Evolutionary conservation across 345 rosid genomes (phyloP).

Genomic region (Ricinus communis): DNA sequence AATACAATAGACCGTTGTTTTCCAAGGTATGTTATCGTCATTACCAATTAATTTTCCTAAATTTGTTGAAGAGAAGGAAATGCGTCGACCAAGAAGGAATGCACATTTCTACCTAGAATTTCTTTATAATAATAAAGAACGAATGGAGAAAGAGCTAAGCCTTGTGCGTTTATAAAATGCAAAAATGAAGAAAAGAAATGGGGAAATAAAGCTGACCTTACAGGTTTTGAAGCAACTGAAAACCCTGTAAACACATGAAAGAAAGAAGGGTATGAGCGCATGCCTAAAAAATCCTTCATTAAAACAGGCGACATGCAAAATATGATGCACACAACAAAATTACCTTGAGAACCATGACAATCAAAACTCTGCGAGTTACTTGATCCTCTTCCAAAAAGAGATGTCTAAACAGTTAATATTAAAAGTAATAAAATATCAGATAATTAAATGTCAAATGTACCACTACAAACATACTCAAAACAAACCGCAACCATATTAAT

Average conservation of each 20-base stretch:
- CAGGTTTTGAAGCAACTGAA: constrained; percentile 13
- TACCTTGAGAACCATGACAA: constrained; percentile 27
- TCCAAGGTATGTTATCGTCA: neutral
- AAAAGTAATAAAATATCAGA: constrained; percentile 3
- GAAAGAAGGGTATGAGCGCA: neutral
- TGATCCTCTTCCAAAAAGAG: constrained; percentile 26
- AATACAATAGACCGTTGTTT: neutral
- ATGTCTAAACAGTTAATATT: constrained; percentile 23
- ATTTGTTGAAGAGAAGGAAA: neutral
- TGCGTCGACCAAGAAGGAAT: no score
- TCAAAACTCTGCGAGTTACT: constrained; percentile 10
- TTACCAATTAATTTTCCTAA: neutral
- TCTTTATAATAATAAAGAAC: no score
- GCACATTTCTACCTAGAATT: no score
- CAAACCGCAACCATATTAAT: neutral
- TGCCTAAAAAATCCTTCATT: neutral
- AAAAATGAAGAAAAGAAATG: neutral
- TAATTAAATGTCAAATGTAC: neutral
- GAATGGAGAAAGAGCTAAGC: neutral
- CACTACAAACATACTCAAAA: neutral
- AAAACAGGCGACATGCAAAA: neutral
- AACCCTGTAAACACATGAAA: constrained; percentile 22
- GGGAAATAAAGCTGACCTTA: constrained; percentile 19
- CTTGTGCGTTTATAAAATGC: neutral
- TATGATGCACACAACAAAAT: constrained; percentile 1